Percentiles rank a stretch among this genome's conserved stretches.
These are phyloP conservation scores for Orbilia javanica DNA, from an alignment of 2,329 filamentous ascomycete genomes.

Conservation along the genomic window DNA sequence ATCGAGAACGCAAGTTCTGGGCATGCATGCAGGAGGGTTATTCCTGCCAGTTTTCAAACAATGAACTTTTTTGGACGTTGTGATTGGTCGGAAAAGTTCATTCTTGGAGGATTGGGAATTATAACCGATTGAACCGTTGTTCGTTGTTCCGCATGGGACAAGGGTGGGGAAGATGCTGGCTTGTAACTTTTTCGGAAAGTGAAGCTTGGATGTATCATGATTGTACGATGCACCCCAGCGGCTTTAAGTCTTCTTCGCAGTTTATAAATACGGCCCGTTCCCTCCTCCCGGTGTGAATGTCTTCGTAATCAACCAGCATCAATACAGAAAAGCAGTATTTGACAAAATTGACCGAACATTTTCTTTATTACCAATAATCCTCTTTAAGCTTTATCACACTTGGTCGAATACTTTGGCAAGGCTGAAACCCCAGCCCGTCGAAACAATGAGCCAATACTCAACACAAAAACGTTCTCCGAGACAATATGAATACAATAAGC, in stretches of 20 bases:
- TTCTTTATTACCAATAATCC: too few relatives aligned
- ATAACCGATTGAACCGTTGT: background rate
- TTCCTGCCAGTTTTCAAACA: background rate
- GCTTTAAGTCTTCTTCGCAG: background rate
- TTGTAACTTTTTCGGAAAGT: background rate
- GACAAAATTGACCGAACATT: too few relatives aligned
- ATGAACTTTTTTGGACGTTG: background rate
- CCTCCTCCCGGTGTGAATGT: too few relatives aligned
- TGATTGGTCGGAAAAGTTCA: constrained; percentile 24
- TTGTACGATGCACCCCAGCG: background rate
- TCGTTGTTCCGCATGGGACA: too few relatives aligned
- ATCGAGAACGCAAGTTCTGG: background rate
- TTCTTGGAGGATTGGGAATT: background rate
- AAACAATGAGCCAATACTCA: background rate
- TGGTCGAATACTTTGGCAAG: too few relatives aligned
- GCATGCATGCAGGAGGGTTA: constrained; percentile 9
- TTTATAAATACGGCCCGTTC: background rate
- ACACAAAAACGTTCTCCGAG: too few relatives aligned
- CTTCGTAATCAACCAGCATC: too few relatives aligned
- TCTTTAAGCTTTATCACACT: too few relatives aligned
- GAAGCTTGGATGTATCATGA: background rate
- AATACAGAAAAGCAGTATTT: too few relatives aligned
- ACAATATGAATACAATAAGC: background rate
- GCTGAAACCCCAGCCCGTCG: background rate
- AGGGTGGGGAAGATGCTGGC: background rate